Evolutionary conservation across 257 asterid genomes (phyloP).

Genomic region (Nicotiana noctiflora): DNA sequence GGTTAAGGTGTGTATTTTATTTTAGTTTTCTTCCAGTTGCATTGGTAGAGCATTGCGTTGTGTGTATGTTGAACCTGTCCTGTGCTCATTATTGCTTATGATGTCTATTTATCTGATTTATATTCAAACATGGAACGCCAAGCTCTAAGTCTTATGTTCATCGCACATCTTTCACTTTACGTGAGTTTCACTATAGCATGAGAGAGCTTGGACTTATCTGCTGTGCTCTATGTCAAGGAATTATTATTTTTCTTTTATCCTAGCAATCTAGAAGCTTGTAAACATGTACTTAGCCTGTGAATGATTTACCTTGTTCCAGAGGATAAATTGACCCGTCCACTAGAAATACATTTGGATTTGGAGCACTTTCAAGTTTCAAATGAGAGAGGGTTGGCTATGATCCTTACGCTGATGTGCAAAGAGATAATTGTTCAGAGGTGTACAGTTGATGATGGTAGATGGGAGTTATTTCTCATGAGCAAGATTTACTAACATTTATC

Average conservation of each 20-base stretch:
- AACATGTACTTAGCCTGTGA: background rate
- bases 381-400: background rate
- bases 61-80: slow-evolving; percentile 2
- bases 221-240: background rate
- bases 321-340: background rate
- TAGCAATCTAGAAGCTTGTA: slow-evolving; percentile 7
- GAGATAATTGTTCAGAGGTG: background rate
- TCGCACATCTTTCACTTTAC: background rate
- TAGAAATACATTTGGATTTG: background rate
- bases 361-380: slow-evolving; percentile 1
- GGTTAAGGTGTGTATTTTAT: slow-evolving; percentile 34
- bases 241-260: background rate
- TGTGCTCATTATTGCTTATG: background rate
- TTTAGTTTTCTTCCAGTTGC: background rate
- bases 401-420: background rate
- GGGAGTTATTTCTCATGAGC: background rate
- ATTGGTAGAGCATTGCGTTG: background rate
- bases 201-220: background rate
- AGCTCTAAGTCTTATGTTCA: background rate
- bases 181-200: background rate
- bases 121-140: background rate
- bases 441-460: background rate
- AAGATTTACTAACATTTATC: background rate
- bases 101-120: background rate
- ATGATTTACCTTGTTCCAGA: background rate